A percentile compares a stretch with the other conserved stretches of the same genome.
Conservation (phyloP, 257 asterid species). For the Salvia splendens region DNA sequence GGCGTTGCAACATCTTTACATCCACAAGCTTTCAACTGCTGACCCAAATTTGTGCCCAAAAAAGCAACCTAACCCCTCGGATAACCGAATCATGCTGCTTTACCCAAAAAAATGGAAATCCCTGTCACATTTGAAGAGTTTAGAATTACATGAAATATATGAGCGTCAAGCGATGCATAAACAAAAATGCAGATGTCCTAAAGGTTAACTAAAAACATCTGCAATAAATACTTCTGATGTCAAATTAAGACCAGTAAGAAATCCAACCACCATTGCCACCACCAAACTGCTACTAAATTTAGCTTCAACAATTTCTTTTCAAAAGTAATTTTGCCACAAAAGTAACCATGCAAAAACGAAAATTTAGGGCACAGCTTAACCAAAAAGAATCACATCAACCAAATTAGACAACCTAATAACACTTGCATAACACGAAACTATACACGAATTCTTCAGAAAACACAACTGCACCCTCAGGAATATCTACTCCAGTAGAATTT, state of each 20-base stretch:
- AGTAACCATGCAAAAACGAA: slow-evolving; percentile 45
- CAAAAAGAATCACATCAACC: slow-evolving; percentile 27
- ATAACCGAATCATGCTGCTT: slow-evolving; percentile 14
- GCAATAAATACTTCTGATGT: slow-evolving; percentile 25
- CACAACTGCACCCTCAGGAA: slow-evolving; percentile 29
- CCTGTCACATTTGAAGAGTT: slow-evolving; percentile 23
- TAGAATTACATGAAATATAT: neutral
- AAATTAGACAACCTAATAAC: slow-evolving; percentile 36
- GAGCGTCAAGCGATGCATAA: neutral
- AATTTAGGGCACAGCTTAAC: slow-evolving; percentile 41
- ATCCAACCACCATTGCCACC: slow-evolving; percentile 32
- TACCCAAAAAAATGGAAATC: slow-evolving; percentile 21
- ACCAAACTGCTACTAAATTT: slow-evolving; percentile 25
- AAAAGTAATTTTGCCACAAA: slow-evolving; percentile 25
- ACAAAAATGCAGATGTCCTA: slow-evolving; percentile 9
- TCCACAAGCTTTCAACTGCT: slow-evolving; percentile 25
- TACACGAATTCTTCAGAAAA: slow-evolving; percentile 26
- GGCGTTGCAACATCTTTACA: slow-evolving; percentile 66
- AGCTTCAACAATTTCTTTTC: slow-evolving; percentile 15
- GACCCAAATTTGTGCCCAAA: slow-evolving; percentile 6
- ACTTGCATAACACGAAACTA: slow-evolving; percentile 53
- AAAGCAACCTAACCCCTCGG: slow-evolving; percentile 19
- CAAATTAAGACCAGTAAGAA: slow-evolving; percentile 24
- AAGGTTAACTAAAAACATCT: slow-evolving; percentile 24
- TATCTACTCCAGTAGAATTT: slow-evolving; percentile 35